Conservation (phyloP, 306 rosid genomes). For the Cicer chorassanicum region DNA sequence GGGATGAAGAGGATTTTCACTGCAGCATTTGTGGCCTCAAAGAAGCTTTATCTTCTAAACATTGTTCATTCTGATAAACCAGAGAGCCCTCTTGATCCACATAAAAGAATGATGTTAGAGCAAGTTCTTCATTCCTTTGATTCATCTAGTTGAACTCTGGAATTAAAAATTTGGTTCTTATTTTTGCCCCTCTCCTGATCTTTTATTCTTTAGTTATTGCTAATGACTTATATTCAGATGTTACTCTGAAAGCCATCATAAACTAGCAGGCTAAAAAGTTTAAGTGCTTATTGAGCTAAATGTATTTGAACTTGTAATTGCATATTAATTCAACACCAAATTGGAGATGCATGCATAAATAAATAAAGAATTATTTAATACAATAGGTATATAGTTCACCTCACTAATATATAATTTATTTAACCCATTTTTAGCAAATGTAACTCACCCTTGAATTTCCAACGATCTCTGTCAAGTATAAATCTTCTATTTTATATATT, state of each 20-base stretch:
- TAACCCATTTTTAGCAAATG: no score
- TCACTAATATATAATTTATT: no score
- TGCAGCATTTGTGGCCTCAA: slow-evolving; percentile 87
- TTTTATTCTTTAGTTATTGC: slow-evolving; percentile 30
- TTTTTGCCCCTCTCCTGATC: slow-evolving; percentile 33
- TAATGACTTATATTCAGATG: slow-evolving; percentile 17
- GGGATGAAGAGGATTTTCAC: slow-evolving; percentile 85
- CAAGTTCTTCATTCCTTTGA: slow-evolving; percentile 55
- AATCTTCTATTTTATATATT: no score
- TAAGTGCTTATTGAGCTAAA: slow-evolving; percentile 21
- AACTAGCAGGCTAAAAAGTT: slow-evolving; percentile 4
- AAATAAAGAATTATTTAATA: no score
- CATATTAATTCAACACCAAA: not conserved
- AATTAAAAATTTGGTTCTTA: slow-evolving; percentile 46
- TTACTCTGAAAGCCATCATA: slow-evolving; percentile 16
- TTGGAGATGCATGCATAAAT: not conserved
- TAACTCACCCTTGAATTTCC: no score
- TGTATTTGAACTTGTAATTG: slow-evolving; percentile 5
- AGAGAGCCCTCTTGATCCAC: slow-evolving; percentile 72
- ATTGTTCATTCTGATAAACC: slow-evolving; percentile 82
- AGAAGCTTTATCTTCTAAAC: slow-evolving; percentile 86
- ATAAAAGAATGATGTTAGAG: slow-evolving; percentile 49
- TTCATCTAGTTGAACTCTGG: slow-evolving; percentile 43
- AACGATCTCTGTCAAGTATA: no score
- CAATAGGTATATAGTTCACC: no score